Evolutionary conservation across 768 basidiomycete species (phyloP).

Genomic region (Phanerochaete carnosa): DNA sequence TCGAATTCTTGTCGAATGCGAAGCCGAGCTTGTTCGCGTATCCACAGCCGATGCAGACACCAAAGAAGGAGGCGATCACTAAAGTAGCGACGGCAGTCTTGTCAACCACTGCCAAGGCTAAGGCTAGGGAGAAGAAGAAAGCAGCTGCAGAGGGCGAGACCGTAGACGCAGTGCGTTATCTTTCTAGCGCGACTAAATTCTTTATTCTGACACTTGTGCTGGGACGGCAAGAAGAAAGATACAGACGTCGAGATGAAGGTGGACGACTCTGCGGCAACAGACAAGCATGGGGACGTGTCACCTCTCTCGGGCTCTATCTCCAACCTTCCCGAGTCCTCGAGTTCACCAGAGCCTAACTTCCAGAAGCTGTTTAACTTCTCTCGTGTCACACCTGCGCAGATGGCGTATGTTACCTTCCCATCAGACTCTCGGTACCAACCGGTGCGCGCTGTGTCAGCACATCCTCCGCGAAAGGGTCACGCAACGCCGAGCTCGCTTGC

Average conservation of each 20-base stretch:
- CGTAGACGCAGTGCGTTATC: constrained; percentile 72
- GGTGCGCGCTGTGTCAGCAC: constrained; percentile 71
- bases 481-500: constrained; percentile 15
- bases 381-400: constrained; percentile 87
- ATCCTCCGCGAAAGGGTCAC: constrained; percentile 24
- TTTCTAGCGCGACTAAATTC: not conserved
- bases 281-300: constrained; percentile 54
- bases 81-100: constrained; percentile 95
- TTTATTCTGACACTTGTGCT: constrained; percentile 47
- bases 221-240: constrained; percentile 40
- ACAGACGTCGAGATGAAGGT: constrained; percentile 79
- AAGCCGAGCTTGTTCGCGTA: constrained; percentile 92
- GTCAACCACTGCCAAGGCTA: constrained; percentile 96
- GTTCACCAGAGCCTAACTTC: constrained; percentile 60
- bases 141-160: constrained; percentile 74
- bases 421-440: constrained; percentile 80
- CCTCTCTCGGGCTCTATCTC: constrained; percentile 53
- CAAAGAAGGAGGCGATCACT: constrained; percentile 87
- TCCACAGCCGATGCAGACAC: constrained; percentile 79
- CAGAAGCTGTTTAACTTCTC: constrained; percentile 86
- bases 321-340: constrained; percentile 40
- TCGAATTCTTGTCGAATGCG: constrained; percentile 89
- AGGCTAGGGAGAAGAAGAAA: constrained; percentile 91
- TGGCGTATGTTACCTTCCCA: constrained; percentile 83
- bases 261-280: constrained; percentile 41